Conservation (phyloP, 192 early-diverging fungal species). For the Glomus cerebriforme region DNA sequence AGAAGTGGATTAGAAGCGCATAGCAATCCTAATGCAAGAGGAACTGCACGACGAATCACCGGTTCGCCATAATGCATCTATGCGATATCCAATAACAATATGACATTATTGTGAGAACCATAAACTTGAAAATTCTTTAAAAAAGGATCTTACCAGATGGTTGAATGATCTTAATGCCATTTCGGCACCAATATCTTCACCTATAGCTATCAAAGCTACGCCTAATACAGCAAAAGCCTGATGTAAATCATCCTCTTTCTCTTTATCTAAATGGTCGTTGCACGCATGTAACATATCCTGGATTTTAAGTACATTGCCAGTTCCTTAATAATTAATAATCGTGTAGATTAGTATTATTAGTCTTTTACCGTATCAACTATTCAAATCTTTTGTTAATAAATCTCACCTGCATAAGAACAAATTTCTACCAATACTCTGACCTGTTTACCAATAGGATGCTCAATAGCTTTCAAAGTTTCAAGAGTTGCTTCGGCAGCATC, state of each 20-base stretch:
- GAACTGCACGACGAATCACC: slow-evolving; percentile 90
- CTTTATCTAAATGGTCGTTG: slow-evolving; percentile 94
- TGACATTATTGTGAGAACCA: background rate
- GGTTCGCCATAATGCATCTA: slow-evolving; percentile 99
- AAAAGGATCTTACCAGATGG: slow-evolving; percentile 67
- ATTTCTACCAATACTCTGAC: slow-evolving; percentile 86
- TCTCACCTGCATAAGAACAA: slow-evolving; percentile 82
- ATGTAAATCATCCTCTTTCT: slow-evolving; percentile 74
- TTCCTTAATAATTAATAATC: slow-evolving; percentile 45
- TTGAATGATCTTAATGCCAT: slow-evolving; percentile 96
- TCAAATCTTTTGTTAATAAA: background rate
- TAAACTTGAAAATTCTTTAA: background rate
- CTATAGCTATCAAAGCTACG: slow-evolving; percentile 94
- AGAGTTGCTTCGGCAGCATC: slow-evolving; percentile 87
- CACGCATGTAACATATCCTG: slow-evolving; percentile 96
- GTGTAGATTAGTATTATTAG: background rate
- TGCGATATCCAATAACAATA: background rate
- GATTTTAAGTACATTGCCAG: slow-evolving; percentile 95
- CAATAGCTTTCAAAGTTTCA: slow-evolving; percentile 94
- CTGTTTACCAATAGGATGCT: slow-evolving; percentile 90
- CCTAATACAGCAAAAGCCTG: slow-evolving; percentile 97
- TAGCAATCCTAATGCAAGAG: slow-evolving; percentile 90
- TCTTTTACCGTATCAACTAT: background rate
- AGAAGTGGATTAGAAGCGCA: slow-evolving; percentile 97
- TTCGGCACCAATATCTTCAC: slow-evolving; percentile 94